These are phyloP conservation scores for Ilyonectria mors-panacis DNA, from an alignment of 2,329 filamentous ascomycete species.

Conservation along the genomic window DNA sequence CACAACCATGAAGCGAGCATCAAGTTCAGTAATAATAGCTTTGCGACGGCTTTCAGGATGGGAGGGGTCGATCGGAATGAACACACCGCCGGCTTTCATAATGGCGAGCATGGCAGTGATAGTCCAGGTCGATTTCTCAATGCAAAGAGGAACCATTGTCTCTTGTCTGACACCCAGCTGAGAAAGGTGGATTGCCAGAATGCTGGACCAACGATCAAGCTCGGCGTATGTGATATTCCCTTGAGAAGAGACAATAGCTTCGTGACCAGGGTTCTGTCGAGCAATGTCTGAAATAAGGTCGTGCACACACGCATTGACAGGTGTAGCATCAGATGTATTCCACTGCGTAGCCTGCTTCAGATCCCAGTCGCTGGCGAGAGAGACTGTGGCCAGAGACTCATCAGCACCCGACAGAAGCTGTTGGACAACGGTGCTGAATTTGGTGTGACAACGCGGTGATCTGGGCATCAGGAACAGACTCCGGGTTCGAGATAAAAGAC, in stretches of 20 bases:
- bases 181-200: constrained; percentile 17
- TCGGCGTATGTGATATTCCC: constrained; percentile 41
- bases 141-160: constrained; percentile 24
- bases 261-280: constrained; percentile 20
- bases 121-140: constrained; percentile 31
- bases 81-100: constrained; percentile 52
- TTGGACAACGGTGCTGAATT: not conserved
- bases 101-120: constrained; percentile 51
- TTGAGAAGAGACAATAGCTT: constrained; percentile 42
- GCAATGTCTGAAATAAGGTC: constrained; percentile 33
- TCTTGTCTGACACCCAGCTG: constrained; percentile 18
- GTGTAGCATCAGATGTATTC: constrained; percentile 11
- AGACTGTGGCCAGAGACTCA: not conserved
- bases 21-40: not conserved
- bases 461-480: not conserved
- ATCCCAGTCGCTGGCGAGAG: constrained; percentile 11
- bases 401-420: constrained; percentile 1
- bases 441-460: constrained; percentile 3
- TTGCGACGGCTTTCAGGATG: constrained; percentile 47
- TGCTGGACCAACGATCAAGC: constrained; percentile 21
- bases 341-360: not conserved
- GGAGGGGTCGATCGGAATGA: constrained; percentile 54
- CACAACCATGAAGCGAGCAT: not conserved
- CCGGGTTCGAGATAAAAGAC: constrained; percentile 6
- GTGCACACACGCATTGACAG: constrained; percentile 33